Base-by-base conservation (phyloP, 495 filamentous ascomycete genomes). In the Beverwykella pulmonaria region DNA sequence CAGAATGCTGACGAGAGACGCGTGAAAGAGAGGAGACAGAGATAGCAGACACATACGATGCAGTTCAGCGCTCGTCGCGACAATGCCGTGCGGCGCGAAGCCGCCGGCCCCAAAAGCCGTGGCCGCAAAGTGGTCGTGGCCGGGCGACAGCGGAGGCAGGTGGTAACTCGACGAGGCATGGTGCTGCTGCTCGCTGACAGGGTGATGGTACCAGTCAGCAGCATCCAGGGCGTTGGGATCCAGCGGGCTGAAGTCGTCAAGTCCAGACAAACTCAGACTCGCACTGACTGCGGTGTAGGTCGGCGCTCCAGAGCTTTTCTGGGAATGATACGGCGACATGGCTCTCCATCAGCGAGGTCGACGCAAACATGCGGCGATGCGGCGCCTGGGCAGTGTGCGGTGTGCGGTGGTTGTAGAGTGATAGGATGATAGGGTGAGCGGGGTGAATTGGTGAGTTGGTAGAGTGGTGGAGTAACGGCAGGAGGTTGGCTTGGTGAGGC, bases 211-310 rank as follows among this genome's bases (percentile, higher is more conserved):
- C 65, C 65, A 68, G 4, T 63, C 65, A n/a, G 53, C 15, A 19
- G 49, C 0, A 46, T 68, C 65, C 41, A 68, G 59, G 36, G 63
- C 48, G 53, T 39, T 26, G 59, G 63, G 23, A 30, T 36, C 47
- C 14, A 62, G 49, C 20, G 65, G 32, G 49, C 47, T 39, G 57
- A 56, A 61, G 29, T 61, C 30, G 29, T 68, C 65, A 68, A 63
- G 65, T 68, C 65, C 65, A 68, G 57, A 68, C 65, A 68, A 68
- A 68, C 54, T 68, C 65, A 53, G 52, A 53, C 59, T 63, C 32
- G 59, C 65, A 68, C 52, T 55, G 14, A 27, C 53, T 44, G 65
- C 59, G 59, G 59, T 63, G 65, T 63, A 68, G 53, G 65, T 68
- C 65, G 59, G 65, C 39, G 52, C 50, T 39, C 59, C 59, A 68